Evolutionary conservation across 148 eudicot species (phyloP).

Genomic region (Mesembryanthemum crystallinum): DNA sequence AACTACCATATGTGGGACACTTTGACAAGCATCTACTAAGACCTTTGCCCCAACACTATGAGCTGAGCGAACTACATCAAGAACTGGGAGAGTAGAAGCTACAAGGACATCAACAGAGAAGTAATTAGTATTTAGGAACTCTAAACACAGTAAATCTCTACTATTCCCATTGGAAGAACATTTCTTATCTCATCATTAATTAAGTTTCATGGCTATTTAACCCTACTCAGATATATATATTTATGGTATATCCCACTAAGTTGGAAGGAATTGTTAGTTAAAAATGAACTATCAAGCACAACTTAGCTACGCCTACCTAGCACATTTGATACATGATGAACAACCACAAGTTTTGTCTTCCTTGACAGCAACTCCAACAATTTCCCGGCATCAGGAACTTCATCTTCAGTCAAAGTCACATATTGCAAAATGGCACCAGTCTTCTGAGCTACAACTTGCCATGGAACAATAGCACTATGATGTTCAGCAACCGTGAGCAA

Average conservation of each 20-base stretch:
- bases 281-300: constrained; percentile 6
- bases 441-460: constrained; percentile 86
- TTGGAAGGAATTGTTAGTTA: too few species aligned
- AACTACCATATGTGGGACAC: constrained; percentile 98
- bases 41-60: constrained; percentile 91
- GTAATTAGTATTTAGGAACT: neutral
- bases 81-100: constrained; percentile 89
- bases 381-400: constrained; percentile 69
- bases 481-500: constrained; percentile 87
- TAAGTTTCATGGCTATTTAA: neutral
- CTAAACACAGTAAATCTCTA: constrained; percentile 12
- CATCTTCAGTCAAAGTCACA: constrained; percentile 65
- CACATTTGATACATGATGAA: constrained; percentile 86
- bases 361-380: constrained; percentile 58
- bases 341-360: constrained; percentile 78
- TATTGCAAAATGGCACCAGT: constrained; percentile 78
- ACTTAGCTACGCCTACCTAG: constrained; percentile 50
- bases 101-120: constrained; percentile 19
- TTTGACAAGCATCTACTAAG: constrained; percentile 97
- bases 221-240: neutral
- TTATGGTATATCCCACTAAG: neutral
- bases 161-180: constrained; percentile 7
- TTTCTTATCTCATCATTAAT: neutral
- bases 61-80: constrained; percentile 73
- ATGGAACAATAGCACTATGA: constrained; percentile 96